Evolutionary conservation across 1,284 basidiomycete genomes (phyloP), one percentile per base, ranked within the genome.

Genomic region (Apiotrichum akiyoshidainum): DNA sequence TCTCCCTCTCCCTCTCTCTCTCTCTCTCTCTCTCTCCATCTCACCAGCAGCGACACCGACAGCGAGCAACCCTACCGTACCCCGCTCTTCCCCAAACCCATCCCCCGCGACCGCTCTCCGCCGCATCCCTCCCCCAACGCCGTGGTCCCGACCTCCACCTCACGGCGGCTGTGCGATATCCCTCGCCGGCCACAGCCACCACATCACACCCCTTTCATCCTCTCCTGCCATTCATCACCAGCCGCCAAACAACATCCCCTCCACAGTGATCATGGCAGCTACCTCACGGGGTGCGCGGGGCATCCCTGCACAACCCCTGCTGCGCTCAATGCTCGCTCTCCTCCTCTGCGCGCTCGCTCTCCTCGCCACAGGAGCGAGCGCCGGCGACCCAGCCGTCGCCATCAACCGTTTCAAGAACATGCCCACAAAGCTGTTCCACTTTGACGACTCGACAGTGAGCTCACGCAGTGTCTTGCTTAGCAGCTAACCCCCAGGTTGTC

Each of bases 341-440:
- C 19, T 46, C 21, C 14, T 14, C 16, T 41, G 34, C 13, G 19
- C 26, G 16, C 34, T 42, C 22, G 22, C 21, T 2, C 17, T 55
- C 34, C 21, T 52, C 39, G 34, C 44, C 7, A 41, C 26, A 9
- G 51, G 19, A 14, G 21, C 42, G 14, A 11, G 5, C 1, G 74
- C 72, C 1, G 70, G 55, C 10, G 67, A 74, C 21, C 81, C 82
- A 42, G 65, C 70, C 31, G 77, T 81, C 5, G 63, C 71, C 8
- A 64, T 79, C n/a, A 79, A 77, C 8, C 67, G 78, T 26, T 80
- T 85, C 58, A 72, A 78, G 40, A 89, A 90, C 74, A 79, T 90
- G n/a, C 93, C 94, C 0, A 82, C 83, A n/a, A 82, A 84, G 65
- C 76, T 97, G 54, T 88, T 89, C 81, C 97, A 93, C 82, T 95